phyloP scores from a whole-genome alignment of 192 early-diverging fungal genomes.

The Backusella luteola region DNA sequence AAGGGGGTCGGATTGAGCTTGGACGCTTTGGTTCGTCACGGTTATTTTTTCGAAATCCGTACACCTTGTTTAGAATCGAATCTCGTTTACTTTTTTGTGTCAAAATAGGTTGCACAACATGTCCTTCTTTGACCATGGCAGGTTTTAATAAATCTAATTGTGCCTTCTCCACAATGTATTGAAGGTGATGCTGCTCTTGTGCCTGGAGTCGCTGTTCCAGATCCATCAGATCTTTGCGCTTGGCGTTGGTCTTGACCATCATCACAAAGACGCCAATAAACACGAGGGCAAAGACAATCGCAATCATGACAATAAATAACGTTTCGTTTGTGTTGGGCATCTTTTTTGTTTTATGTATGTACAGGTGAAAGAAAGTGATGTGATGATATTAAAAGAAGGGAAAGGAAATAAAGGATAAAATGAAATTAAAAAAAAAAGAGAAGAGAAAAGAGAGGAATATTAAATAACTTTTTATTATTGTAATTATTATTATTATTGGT shows the following conservation, averaged over 20 bases:
- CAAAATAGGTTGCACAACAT: conserved; percentile 1
- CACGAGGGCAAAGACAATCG: not conserved
- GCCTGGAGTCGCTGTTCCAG: not conserved
- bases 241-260: not conserved
- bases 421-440: not conserved
- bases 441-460: not conserved
- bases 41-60: conserved; percentile 11
- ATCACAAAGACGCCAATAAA: not conserved
- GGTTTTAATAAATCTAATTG: not conserved
- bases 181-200: not conserved
- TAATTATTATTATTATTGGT: conserved; percentile 3
- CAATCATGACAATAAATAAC: conserved; percentile 9
- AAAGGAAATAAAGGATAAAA: not conserved
- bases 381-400: not conserved
- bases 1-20: conserved; percentile 1
- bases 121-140: conserved; percentile 8
- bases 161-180: not conserved
- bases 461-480: not conserved
- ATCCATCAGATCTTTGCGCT: not conserved
- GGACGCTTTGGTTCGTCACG: not conserved
- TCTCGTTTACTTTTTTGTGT: not conserved
- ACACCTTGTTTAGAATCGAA: conserved; percentile 5
- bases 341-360: not conserved
- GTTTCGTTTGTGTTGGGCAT: conserved; percentile 13
- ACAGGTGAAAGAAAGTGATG: not conserved